Evolutionary conservation across 2,329 filamentous ascomycete species (phyloP), one percentile per base, ranked within the genome.

Genomic region (Pseudopithomyces chartarum): DNA sequence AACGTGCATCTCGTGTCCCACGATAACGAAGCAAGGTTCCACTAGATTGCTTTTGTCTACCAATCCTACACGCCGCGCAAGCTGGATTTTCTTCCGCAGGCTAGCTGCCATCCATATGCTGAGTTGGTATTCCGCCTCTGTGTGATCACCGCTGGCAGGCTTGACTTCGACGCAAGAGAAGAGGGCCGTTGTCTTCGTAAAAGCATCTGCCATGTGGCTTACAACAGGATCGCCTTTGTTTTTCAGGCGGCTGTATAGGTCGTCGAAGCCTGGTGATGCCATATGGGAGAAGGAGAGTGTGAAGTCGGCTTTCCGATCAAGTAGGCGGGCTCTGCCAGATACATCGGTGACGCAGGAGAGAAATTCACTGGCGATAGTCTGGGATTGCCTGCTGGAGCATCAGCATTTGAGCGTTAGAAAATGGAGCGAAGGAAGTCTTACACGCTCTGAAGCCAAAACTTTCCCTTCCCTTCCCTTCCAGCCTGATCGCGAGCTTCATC

Each of bases 51-150:
- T 56, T 50, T 56, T 59, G 45, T 64, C 59, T 36, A 48, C 36
- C 32, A 59, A 38, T 52, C 57, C 59, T 43, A 54, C 62, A 42
- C 52, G 47, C 45, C 54, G 57, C 38, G 56, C 59, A 47, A 65
- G 57, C 63, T 64, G 36, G 47, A 60, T 59, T 43, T 63, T 65
- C 49, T 65, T 65, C 50, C 58, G 60, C 38, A 66, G 46, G 47
- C 57, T 64, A 8, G 62, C 62, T 54, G 55, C 62, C 52, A 65
- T 63, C 58, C 47, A 65, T 56, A 65, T 56, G 52, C 63, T 62
- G n/a, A 64, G 52, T 56, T 66, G 59, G 42, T 61, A 61, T 60
- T 58, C 56, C 12, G 63, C 63, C 54, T 63, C 62, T 39, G 48
- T 55, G n/a, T 48, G 46, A 52, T 66, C 57, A 54, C 63, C 54